phyloP scores from a whole-genome alignment of 2,329 filamentous ascomycete genomes.

The Phaeosphaeria sp. region DNA sequence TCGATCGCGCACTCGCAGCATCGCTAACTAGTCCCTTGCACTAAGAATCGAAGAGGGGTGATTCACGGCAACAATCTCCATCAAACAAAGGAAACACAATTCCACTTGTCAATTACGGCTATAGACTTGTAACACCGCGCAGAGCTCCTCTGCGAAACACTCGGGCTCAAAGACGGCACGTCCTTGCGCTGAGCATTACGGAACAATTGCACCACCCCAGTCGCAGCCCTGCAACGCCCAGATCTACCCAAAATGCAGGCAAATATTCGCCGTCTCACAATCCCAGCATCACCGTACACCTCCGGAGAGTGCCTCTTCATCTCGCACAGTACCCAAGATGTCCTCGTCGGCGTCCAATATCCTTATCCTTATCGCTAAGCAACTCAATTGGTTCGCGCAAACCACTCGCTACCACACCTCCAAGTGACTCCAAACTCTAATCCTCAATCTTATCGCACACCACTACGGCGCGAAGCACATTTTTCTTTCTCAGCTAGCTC shows the following conservation, averaged over 20 bases:
- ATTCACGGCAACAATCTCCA: not conserved
- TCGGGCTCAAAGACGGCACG: not conserved
- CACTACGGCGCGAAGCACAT: not conserved
- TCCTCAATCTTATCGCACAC: not conserved
- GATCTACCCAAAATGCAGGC: not conserved
- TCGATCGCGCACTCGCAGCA: not conserved
- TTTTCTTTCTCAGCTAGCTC: not conserved
- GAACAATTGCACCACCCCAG: not conserved
- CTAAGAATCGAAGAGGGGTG: not conserved
- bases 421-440: not conserved
- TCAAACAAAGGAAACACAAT: not conserved
- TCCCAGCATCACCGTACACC: not conserved
- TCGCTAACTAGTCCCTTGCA: not conserved
- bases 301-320: not conserved
- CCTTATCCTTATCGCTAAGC: not conserved
- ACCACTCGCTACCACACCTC: not conserved
- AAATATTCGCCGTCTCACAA: not conserved
- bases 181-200: not conserved
- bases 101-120: not conserved
- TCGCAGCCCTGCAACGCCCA: not conserved
- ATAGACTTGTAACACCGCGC: not conserved
- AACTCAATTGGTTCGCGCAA: not conserved
- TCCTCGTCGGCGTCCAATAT: constrained; percentile 2
- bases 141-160: not conserved
- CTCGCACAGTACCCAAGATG: not conserved